Base-by-base conservation (phyloP, 306 rosid genomes). In the Casuarina equisetifolia region DNA sequence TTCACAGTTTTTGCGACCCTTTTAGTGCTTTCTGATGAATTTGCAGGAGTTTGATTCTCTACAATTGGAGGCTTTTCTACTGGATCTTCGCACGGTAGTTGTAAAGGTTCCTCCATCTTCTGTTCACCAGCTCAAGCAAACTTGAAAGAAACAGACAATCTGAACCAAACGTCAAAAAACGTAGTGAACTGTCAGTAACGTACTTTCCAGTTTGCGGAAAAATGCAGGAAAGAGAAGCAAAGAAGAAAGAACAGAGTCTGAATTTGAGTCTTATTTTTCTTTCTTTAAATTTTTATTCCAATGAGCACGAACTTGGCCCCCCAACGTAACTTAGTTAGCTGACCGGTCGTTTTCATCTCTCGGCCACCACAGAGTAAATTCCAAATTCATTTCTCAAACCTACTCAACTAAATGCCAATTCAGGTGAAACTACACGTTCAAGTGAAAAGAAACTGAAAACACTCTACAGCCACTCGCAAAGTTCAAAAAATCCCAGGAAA, bases 41-140 rank as follows among this genome's bases (percentile, higher is more conserved):
- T 57, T 61, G 35, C 80, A 6, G 81, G 17, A 0, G 74, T 73
- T 70, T 38, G 80, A 50, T 84, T 85, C 70, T 67, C 74, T 0
- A 86, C 45, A 73, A 66, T 54, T 66, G 11, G 78, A 54, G 83
- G 78, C 45, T 72, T 90, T 76, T 81, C 93, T 1, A 70, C 79
- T 57, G 69, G 73, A 10, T 46, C 87, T 70, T 91, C 88, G 48
- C 77, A 82, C 4, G 81, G 62, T 57, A 75, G 81, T 49, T 76
- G 90, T n/a, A 61, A 70, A 57, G 91, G 79, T 19, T 58, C 92
- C 78, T 92, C 98, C 98, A 92, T 92, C 76, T 36, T 61, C 32
- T 12, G 76, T 11, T 76, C 82, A 69, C 78, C 61, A 78, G 12
- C 20, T 35, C 50, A 54, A 11, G 76, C 45, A 48, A 70, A 40